Conservation (phyloP, 2,329 filamentous ascomycete genomes). For the Penicillium hordei region DNA sequence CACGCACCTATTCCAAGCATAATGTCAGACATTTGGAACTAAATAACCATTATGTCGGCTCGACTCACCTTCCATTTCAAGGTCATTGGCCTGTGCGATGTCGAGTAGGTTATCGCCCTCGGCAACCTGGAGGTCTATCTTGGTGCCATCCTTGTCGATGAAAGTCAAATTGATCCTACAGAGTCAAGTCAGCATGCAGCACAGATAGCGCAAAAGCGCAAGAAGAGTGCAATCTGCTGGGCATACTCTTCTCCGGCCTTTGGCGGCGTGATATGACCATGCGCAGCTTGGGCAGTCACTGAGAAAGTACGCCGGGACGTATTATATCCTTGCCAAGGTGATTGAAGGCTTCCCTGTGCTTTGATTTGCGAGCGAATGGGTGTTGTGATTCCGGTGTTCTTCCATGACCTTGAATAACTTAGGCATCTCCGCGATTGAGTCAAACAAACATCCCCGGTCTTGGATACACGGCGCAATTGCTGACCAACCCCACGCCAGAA, state of each 20-base stretch:
- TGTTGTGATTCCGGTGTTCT: conserved; percentile 16
- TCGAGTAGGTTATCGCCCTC: conserved; percentile 92
- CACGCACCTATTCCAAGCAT: conserved; percentile 64
- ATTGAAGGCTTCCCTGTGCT: conserved; percentile 11
- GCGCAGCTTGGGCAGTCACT: conserved; percentile 58
- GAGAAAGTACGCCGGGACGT: conserved; percentile 60
- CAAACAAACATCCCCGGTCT: conserved; percentile 50
- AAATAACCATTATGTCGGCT: neutral
- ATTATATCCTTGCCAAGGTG: conserved; percentile 26
- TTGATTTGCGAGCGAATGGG: conserved; percentile 15
- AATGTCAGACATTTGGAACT: conserved; percentile 1
- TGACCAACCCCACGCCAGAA: conserved; percentile 36
- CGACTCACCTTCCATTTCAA: conserved; percentile 85
- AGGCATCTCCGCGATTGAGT: conserved; percentile 33
- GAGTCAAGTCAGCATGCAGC: conserved; percentile 5
- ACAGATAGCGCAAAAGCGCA: neutral
- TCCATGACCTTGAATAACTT: conserved; percentile 24
- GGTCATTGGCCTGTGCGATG: conserved; percentile 88
- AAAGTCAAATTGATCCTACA: conserved; percentile 82
- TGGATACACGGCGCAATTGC: conserved; percentile 52
- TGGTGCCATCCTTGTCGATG: conserved; percentile 81
- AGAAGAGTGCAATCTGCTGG: neutral
- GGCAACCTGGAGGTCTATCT: conserved; percentile 74
- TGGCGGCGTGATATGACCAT: conserved; percentile 80
- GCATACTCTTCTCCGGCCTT: conserved; percentile 89